Conservation (phyloP, 2,329 filamentous ascomycete genomes). For the Geosmithia flava region DNA sequence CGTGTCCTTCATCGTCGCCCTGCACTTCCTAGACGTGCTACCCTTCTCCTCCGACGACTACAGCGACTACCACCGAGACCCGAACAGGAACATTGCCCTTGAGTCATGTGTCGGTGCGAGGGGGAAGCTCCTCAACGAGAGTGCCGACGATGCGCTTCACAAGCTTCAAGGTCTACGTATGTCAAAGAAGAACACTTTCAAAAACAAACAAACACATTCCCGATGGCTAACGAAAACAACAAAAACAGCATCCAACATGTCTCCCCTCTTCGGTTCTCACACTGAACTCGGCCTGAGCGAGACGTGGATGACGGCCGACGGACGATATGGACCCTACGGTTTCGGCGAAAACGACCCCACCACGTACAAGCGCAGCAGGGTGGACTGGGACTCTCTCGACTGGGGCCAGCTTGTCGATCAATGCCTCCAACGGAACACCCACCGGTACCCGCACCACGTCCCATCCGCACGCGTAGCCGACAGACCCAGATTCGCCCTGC, state of each 20-base stretch:
- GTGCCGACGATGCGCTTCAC: slow-evolving; percentile 12
- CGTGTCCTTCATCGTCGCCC: neutral
- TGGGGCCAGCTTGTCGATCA: slow-evolving; percentile 21
- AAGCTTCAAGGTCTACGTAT: slow-evolving; percentile 4
- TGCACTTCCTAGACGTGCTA: neutral
- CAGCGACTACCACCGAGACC: too few species aligned
- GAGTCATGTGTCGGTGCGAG: slow-evolving; percentile 12
- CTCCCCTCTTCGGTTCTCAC: slow-evolving; percentile 17
- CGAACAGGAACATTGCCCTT: neutral
- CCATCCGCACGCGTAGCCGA: neutral
- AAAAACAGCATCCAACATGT: slow-evolving; percentile 5
- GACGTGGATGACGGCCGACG: slow-evolving; percentile 17
- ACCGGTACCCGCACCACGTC: slow-evolving; percentile 26
- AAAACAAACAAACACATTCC: too few species aligned
- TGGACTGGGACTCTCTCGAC: slow-evolving; percentile 17
- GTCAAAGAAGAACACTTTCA: too few species aligned
- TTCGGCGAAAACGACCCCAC: slow-evolving; percentile 11
- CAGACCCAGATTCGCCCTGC: neutral
- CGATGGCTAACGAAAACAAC: too few species aligned
- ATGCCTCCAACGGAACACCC: slow-evolving; percentile 33
- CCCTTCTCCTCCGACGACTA: neutral
- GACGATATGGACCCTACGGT: slow-evolving; percentile 14
- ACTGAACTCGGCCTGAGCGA: slow-evolving; percentile 13
- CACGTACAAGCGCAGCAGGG: slow-evolving; percentile 11
- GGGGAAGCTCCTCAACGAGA: slow-evolving; percentile 10